Evolutionary conservation across 345 rosid species (phyloP).

Genomic region (Linum trigynum): DNA sequence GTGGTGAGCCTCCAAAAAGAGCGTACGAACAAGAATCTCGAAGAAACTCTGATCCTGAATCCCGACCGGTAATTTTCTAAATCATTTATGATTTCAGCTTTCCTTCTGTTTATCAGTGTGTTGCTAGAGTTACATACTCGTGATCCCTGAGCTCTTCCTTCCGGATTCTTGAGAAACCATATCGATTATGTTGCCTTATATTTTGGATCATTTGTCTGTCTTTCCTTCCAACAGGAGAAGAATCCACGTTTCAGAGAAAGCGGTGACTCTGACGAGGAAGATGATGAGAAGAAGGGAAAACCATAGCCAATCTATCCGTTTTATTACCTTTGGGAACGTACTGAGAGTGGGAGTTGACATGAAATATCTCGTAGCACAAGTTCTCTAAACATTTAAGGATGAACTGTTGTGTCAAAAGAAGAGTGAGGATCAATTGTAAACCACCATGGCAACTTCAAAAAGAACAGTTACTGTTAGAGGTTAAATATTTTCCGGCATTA

Average conservation of each 20-base stretch:
- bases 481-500: neutral
- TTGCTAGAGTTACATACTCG: no score
- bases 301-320: constrained; percentile 19
- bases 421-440: neutral
- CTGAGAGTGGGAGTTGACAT: no score
- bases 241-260: constrained; percentile 98
- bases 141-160: no score
- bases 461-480: neutral
- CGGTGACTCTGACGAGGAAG: constrained; percentile 89
- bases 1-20: constrained; percentile 51
- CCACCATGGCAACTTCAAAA: neutral
- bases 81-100: neutral
- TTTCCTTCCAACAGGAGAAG: constrained; percentile 56
- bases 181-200: neutral
- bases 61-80: constrained; percentile 48
- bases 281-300: constrained; percentile 53
- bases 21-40: constrained; percentile 52
- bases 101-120: neutral
- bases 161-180: neutral
- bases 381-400: no score
- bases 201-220: neutral
- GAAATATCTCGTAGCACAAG: no score
- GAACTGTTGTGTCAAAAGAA: no score
- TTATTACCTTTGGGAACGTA: no score
- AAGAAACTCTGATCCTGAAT: constrained; percentile 50